Conservation (phyloP, 768 basidiomycete genomes). For the Clitopilus hobsonii region DNA sequence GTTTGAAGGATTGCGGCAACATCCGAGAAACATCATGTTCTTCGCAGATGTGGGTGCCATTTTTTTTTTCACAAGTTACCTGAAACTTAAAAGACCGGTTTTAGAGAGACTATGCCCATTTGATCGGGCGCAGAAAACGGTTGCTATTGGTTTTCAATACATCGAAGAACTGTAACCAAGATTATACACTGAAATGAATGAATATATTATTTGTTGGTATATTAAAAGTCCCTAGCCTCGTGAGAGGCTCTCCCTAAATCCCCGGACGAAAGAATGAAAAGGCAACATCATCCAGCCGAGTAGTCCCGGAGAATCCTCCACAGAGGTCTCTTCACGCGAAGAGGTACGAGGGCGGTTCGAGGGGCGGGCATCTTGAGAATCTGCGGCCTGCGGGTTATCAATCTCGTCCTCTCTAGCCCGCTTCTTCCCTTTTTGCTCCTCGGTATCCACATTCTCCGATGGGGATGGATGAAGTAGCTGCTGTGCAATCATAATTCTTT, state of each 20-base stretch:
- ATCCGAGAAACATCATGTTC: neutral
- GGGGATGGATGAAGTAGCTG: slow-evolving; percentile 30
- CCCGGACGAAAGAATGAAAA: slow-evolving; percentile 59
- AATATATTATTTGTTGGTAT: too few species aligned
- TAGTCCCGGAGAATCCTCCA: slow-evolving; percentile 39
- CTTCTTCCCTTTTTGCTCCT: slow-evolving; percentile 33
- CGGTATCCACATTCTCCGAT: slow-evolving; percentile 8
- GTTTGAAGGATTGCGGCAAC: neutral
- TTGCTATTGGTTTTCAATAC: too few species aligned
- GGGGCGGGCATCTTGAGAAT: slow-evolving; percentile 33
- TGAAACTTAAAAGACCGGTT: neutral
- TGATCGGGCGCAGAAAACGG: neutral
- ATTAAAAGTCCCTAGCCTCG: slow-evolving; percentile 1
- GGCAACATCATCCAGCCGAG: slow-evolving; percentile 61
- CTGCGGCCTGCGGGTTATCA: slow-evolving; percentile 15
- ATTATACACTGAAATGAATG: too few species aligned
- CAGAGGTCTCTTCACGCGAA: slow-evolving; percentile 32
- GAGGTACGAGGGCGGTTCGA: slow-evolving; percentile 50
- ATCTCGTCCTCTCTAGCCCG: slow-evolving; percentile 45
- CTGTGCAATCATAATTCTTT: slow-evolving; percentile 26
- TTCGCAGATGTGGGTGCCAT: neutral
- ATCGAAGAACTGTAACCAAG: too few species aligned
- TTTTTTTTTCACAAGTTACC: neutral
- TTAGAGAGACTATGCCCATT: neutral
- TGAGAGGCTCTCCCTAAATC: slow-evolving; percentile 58